A percentile compares a stretch with the other conserved stretches of the same genome.
Conservation (phyloP, 1,139 yeast genomes). For the Hyphopichia buzzinii region DNA sequence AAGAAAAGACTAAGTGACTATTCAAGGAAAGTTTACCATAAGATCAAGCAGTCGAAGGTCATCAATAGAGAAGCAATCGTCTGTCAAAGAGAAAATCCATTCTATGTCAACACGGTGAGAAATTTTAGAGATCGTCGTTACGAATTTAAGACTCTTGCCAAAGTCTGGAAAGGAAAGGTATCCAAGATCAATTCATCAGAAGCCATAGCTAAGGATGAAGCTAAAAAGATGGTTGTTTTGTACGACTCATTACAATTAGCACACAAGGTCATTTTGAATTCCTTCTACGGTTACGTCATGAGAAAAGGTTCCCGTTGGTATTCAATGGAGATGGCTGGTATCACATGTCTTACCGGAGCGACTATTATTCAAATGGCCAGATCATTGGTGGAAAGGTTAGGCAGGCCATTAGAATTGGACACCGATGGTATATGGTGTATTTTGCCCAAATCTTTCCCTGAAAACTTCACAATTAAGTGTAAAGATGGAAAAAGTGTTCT, state of each 20-base stretch:
- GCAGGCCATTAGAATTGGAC: constrained; percentile 93
- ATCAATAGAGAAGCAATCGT: constrained; percentile 90
- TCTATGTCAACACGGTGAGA: constrained; percentile 91
- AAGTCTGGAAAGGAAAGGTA: constrained; percentile 88
- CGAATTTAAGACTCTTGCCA: constrained; percentile 90
- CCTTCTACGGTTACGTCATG: constrained; percentile 98
- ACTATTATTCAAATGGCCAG: constrained; percentile 98
- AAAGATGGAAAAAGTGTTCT: constrained; percentile 75
- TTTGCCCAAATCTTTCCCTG: constrained; percentile 89
- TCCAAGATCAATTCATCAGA: constrained; percentile 53
- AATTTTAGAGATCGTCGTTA: constrained; percentile 95
- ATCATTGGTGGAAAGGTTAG: constrained; percentile 86
- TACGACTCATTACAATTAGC: constrained; percentile 96
- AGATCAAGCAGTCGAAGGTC: constrained; percentile 77
- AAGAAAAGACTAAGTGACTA: constrained; percentile 83
- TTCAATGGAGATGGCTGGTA: constrained; percentile 99
- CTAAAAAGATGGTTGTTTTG: constrained; percentile 87
- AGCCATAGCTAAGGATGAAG: constrained; percentile 69
- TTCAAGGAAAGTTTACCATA: constrained; percentile 80
- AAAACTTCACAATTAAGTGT: constrained; percentile 68
- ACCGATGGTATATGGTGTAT: constrained; percentile 99
- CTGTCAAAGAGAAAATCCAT: constrained; percentile 97
- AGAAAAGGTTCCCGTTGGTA: constrained; percentile 99
- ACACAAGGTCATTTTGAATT: constrained; percentile 93
- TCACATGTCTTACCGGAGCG: constrained; percentile 97